phyloP scores from a whole-genome alignment of 768 basidiomycete species.

The Boletus reticuloceps region DNA sequence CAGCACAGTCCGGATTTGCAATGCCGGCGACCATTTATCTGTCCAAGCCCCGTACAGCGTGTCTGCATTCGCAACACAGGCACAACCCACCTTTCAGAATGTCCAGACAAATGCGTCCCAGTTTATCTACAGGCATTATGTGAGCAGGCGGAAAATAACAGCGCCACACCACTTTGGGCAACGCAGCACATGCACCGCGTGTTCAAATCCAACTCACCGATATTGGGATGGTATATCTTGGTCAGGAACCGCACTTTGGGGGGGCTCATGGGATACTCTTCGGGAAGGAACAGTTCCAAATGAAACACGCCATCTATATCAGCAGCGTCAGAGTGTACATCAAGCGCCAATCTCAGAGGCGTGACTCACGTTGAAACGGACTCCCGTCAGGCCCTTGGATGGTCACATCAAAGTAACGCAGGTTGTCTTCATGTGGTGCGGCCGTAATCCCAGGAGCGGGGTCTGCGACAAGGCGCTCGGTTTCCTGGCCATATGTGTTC shows the following conservation, averaged over 20 bases:
- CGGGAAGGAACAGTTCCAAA: constrained; percentile 96
- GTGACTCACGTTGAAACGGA: constrained; percentile 77
- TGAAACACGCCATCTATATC: constrained; percentile 82
- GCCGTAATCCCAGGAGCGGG: constrained; percentile 98
- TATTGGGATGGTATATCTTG: constrained; percentile 99
- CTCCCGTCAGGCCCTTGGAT: constrained; percentile 94
- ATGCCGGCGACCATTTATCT: constrained; percentile 99
- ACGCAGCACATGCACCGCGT: constrained; percentile 1
- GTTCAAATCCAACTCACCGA: constrained; percentile 60
- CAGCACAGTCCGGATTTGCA: constrained; percentile 97
- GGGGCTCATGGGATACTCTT: constrained; percentile 99
- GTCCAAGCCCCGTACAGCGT: background rate
- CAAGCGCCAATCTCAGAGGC: background rate
- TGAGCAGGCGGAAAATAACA: constrained; percentile 22
- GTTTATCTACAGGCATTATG: constrained; percentile 67
- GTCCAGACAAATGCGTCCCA: constrained; percentile 97
- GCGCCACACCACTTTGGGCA: constrained; percentile 11
- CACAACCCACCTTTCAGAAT: constrained; percentile 82
- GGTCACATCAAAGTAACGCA: constrained; percentile 97
- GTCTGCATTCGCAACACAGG: background rate
- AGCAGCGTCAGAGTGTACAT: constrained; percentile 5
- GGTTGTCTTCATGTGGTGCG: constrained; percentile 91
- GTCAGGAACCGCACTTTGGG: constrained; percentile 98
- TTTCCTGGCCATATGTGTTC: constrained; percentile 64
- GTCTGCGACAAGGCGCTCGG: constrained; percentile 93